These are phyloP conservation scores for Plasmopara halstedii DNA, from an alignment of 352 stramenopile species.

Conservation along the genomic window DNA sequence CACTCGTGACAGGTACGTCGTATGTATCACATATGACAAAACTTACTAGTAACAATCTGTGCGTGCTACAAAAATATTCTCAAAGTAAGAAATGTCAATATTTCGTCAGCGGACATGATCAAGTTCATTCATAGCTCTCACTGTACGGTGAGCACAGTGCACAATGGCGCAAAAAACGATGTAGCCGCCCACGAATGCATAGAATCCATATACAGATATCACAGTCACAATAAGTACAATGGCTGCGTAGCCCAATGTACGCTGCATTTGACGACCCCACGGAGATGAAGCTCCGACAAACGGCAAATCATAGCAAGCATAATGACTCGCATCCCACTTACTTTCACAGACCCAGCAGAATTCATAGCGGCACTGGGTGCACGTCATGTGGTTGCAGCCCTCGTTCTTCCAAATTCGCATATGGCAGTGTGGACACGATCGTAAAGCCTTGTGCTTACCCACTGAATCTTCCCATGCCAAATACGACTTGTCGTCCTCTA, in stretches of 20 bases:
- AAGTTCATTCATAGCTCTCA: not conserved
- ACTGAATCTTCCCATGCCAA: constrained; percentile 51
- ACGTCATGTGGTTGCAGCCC: constrained; percentile 70
- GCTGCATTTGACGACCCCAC: constrained; percentile 31
- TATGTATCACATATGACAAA: too few species aligned
- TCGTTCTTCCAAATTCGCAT: constrained; percentile 78
- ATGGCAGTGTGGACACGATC: constrained; percentile 45
- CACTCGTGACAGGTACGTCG: too few species aligned
- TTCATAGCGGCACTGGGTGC: constrained; percentile 47
- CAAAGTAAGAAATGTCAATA: too few species aligned
- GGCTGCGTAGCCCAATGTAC: constrained; percentile 30
- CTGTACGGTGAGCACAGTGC: constrained; percentile 11
- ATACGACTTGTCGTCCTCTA: constrained; percentile 56
- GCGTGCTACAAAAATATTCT: too few species aligned
- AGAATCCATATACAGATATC: constrained; percentile 51
- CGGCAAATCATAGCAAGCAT: constrained; percentile 60
- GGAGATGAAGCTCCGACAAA: constrained; percentile 28
- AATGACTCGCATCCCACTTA: constrained; percentile 52
- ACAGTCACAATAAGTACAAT: constrained; percentile 47
- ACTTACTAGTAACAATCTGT: too few species aligned
- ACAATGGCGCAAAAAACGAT: constrained; percentile 20
- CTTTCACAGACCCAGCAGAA: constrained; percentile 69
- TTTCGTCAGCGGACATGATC: too few species aligned
- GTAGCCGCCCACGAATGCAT: constrained; percentile 41
- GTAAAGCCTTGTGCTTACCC: constrained; percentile 39